These are phyloP conservation scores for Saturnispora gosingensis DNA, from an alignment of 805 yeast genomes.

Conservation along the genomic window DNA sequence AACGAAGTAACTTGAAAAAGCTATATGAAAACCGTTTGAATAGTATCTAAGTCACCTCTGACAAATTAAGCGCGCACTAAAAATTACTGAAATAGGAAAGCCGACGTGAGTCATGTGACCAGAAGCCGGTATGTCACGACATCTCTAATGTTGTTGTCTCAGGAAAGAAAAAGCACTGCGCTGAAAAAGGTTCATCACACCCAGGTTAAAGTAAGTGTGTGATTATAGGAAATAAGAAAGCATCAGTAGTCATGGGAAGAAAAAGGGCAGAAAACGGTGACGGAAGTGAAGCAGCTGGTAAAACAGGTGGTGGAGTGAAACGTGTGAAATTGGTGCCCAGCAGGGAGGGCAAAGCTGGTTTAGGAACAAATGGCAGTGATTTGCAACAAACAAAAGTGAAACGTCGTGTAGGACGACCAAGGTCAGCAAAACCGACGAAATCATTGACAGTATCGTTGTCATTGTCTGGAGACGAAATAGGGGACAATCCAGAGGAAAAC, in stretches of 20 bases:
- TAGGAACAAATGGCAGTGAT: not conserved
- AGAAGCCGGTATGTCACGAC: not conserved
- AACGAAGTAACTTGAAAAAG: too few species aligned
- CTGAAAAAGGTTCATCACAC: not conserved
- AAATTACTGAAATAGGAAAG: constrained; percentile 8
- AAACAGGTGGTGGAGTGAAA: not conserved
- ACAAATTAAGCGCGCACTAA: constrained; percentile 7
- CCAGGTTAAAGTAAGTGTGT: not conserved
- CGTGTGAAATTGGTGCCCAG: not conserved
- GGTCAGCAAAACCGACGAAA: constrained; percentile 3
- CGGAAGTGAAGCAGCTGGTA: not conserved
- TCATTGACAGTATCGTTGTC: not conserved
- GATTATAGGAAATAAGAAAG: not conserved
- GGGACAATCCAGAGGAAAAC: not conserved
- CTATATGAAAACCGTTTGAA: not conserved
- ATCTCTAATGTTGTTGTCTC: not conserved
- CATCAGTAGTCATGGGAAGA: not conserved
- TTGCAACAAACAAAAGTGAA: not conserved
- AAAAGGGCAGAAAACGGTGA: not conserved
- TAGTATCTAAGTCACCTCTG: not conserved
- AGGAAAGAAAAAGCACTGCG: not conserved
- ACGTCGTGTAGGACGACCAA: constrained; percentile 1
- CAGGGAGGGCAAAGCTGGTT: not conserved
- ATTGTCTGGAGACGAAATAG: constrained; percentile 4
- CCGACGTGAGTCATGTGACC: not conserved